A percentile compares a stretch with the other conserved stretches of the same genome.
phyloP scores from a whole-genome alignment of 2,329 filamentous ascomycete species.

The Kalmusia sp. region DNA sequence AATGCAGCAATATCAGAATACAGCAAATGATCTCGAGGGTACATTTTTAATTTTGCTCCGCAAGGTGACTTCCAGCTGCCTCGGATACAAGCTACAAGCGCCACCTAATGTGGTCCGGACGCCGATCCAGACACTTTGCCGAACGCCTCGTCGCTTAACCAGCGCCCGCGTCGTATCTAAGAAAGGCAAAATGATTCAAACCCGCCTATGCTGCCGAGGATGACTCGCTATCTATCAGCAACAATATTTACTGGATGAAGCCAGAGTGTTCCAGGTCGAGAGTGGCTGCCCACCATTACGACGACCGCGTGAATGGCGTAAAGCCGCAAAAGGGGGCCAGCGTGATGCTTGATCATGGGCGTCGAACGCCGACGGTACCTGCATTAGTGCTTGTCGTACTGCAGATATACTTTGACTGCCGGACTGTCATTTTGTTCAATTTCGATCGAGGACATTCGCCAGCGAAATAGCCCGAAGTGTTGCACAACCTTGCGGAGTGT shows the following conservation, averaged over 20 bases:
- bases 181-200: background rate
- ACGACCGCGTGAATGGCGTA: background rate
- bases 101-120: background rate
- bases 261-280: background rate
- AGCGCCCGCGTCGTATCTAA: slow-evolving; percentile 1
- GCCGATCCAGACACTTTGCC: slow-evolving; percentile 5
- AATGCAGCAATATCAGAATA: background rate
- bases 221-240: slow-evolving; percentile 8
- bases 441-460: background rate
- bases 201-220: background rate
- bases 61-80: background rate
- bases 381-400: slow-evolving; percentile 3
- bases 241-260: slow-evolving; percentile 2
- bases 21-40: background rate
- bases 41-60: background rate
- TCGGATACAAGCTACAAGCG: background rate
- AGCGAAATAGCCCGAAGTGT: background rate
- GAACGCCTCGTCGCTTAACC: slow-evolving; percentile 8
- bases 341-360: background rate
- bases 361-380: too few species aligned
- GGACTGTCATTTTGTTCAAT: background rate
- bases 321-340: background rate
- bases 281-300: slow-evolving; percentile 3
- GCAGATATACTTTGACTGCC: slow-evolving; percentile 3
- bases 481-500: background rate